These are phyloP conservation scores for Yamadazyma takamatsuzukensis DNA, from an alignment of 805 yeast species.

Conservation along the genomic window DNA sequence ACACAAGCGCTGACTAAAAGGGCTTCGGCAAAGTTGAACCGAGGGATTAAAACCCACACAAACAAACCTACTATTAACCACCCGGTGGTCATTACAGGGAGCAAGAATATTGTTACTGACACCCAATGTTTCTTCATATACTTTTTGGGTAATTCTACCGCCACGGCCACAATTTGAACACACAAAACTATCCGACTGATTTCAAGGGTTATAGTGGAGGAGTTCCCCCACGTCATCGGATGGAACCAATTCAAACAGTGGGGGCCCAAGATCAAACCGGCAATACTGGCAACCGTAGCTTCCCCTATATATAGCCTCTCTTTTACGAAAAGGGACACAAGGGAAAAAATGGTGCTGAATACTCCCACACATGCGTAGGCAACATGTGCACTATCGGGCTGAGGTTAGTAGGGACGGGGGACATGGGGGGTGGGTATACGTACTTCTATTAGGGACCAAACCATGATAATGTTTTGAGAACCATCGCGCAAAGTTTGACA, in stretches of 20 bases:
- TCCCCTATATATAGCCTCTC: slow-evolving; percentile 86
- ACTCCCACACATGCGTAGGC: slow-evolving; percentile 88
- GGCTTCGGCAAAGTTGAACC: slow-evolving; percentile 66
- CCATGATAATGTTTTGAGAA: too few species aligned
- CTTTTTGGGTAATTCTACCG: slow-evolving; percentile 87
- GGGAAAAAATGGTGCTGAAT: slow-evolving; percentile 74
- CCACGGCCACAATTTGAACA: slow-evolving; percentile 89
- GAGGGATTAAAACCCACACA: slow-evolving; percentile 74
- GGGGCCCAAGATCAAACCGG: slow-evolving; percentile 87
- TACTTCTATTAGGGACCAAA: slow-evolving; percentile 34
- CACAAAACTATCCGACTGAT: slow-evolving; percentile 78
- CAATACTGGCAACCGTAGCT: slow-evolving; percentile 82
- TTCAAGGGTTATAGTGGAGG: slow-evolving; percentile 79
- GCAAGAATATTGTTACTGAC: slow-evolving; percentile 66
- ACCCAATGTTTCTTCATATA: slow-evolving; percentile 84
- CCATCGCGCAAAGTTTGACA: too few species aligned
- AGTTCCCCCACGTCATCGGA: slow-evolving; percentile 82
- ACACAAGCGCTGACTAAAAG: slow-evolving; percentile 80
- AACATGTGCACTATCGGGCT: slow-evolving; percentile 65
- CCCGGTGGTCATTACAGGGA: slow-evolving; percentile 88
- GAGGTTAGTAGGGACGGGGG: slow-evolving; percentile 10
- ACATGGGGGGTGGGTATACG: slow-evolving; percentile 14
- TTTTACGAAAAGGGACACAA: slow-evolving; percentile 76
- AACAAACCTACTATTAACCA: slow-evolving; percentile 83
- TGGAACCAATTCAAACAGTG: slow-evolving; percentile 79